phyloP scores from a whole-genome alignment of 345 rosid genomes.

The Eucalyptus virginea region DNA sequence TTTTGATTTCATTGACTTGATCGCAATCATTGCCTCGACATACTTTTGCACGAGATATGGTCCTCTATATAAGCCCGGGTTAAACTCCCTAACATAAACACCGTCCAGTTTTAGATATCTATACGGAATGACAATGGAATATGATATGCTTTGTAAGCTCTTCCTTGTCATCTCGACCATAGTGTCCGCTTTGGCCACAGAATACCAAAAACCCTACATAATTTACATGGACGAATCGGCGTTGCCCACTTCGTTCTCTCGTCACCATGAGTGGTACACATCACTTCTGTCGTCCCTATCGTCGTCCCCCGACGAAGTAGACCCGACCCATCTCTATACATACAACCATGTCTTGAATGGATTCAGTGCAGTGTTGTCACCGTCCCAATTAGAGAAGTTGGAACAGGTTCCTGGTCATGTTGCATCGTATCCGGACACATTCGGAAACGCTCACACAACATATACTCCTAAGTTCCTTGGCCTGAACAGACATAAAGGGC shows the following conservation, averaged over 20 bases:
- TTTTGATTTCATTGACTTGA: not conserved
- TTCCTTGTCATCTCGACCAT: not conserved
- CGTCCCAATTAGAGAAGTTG: slow-evolving; percentile 15
- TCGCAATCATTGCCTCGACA: not conserved
- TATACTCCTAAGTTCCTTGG: slow-evolving; percentile 25
- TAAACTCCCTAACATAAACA: not conserved
- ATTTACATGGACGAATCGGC: slow-evolving; percentile 33
- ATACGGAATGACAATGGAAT: not conserved
- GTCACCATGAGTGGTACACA: slow-evolving; percentile 30
- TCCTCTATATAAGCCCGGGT: not conserved
- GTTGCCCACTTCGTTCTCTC: slow-evolving; percentile 13
- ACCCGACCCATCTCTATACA: slow-evolving; percentile 31
- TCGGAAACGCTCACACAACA: slow-evolving; percentile 23
- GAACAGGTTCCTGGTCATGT: slow-evolving; percentile 15
- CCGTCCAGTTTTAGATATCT: not conserved
- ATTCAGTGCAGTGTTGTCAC: slow-evolving; percentile 29
- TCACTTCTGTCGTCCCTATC: slow-evolving; percentile 22
- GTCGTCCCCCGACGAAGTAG: slow-evolving; percentile 4
- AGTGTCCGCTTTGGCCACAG: not conserved
- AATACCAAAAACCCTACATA: slow-evolving; percentile 7
- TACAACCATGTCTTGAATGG: slow-evolving; percentile 32
- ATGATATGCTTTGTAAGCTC: not conserved
- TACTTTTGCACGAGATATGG: not conserved
- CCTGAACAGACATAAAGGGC: slow-evolving; percentile 7
- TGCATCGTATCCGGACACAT: slow-evolving; percentile 27